Evolutionary conservation across 208 protist genomes (phyloP).

Genomic region (Trypanosoma boissoni): DNA sequence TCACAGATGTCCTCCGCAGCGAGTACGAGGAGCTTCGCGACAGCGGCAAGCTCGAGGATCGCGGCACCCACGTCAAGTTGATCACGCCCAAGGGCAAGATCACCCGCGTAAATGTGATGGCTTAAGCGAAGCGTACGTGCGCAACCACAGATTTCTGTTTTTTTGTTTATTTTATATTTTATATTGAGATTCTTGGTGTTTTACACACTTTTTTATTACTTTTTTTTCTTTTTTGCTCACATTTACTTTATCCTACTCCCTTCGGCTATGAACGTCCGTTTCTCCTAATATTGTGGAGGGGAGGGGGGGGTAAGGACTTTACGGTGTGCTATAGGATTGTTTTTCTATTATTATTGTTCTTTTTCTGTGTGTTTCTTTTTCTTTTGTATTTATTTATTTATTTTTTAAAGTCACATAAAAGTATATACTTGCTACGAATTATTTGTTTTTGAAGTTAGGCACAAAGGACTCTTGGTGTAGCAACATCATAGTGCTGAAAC

Average conservation of each 20-base stretch:
- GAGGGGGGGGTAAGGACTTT: too few species aligned
- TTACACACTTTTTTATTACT: conserved; percentile 2
- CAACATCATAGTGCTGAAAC: too few species aligned
- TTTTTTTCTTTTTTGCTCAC: conserved; percentile 13
- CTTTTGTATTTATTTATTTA: too few species aligned
- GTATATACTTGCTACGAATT: too few species aligned
- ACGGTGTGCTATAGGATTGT: too few species aligned
- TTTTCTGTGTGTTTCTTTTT: too few species aligned
- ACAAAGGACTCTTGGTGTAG: too few species aligned
- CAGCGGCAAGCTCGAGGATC: conserved; percentile 63
- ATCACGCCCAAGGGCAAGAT: conserved; percentile 82
- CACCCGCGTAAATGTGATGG: conserved; percentile 60
- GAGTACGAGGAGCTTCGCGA: conserved; percentile 68
- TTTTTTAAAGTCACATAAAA: too few species aligned
- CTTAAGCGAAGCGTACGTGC: conserved; percentile 15
- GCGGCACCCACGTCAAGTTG: conserved; percentile 67
- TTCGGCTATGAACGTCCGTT: background rate
- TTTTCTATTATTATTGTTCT: too few species aligned
- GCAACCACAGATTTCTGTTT: background rate
- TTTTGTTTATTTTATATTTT: conserved; percentile 2
- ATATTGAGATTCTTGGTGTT: conserved; percentile 7
- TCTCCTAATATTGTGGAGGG: too few species aligned
- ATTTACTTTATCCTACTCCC: conserved; percentile 13
- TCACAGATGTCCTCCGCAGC: conserved; percentile 73
- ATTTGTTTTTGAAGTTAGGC: too few species aligned